Base-by-base conservation (phyloP, 2,329 filamentous ascomycete genomes). In the Colletotrichum falcatum region DNA sequence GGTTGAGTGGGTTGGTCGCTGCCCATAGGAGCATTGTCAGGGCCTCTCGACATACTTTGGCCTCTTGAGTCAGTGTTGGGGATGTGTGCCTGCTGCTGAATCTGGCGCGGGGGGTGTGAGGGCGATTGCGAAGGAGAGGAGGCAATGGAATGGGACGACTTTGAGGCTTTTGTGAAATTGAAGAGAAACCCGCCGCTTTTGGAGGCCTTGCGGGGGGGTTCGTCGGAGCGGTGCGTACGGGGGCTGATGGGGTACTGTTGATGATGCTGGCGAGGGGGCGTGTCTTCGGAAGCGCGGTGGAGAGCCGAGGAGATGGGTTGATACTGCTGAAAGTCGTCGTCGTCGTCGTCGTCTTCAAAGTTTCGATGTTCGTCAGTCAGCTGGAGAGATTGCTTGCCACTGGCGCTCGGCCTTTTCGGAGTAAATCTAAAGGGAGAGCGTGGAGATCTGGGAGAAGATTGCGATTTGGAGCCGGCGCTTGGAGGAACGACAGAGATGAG, bases 111-210 rank as follows among this genome's bases (percentile, higher is more conserved):
- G 28, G 71, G 69, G 46, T 69, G 70, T n/a, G 65, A 61, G 74
- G 62, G 65, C 69, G 73, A 64, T 48, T 55, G 59, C 74, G 76
- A 59, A 74, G 73, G 55, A 37, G 53, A 55, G 79, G 77, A 63
- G 23, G 55, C 23, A 26, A 76, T 73, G 54, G 76, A 76, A 69
- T 82, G 83, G 56, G 80, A 79, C 61, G 82, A 78, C 73, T 82
- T 85, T 73, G 81, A 78, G 28, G 82, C 78, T 74, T 87, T 87
- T 72, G 80, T 82, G 77, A 87, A 87, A 76, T 85, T 83, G 75
- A 86, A 86, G 67, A 82, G 81, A 78, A 87, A 86, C 73, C 83
- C 82, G 75, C 83, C 82, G 60, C 30, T 39, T 75, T 84, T 86
- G 68, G 83, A 80, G n/a, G 80, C 74, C 83, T 85, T 62, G 54